Evolutionary conservation across 495 filamentous ascomycete genomes (phyloP), one percentile per base, ranked within the genome.

Genomic region (Penicillium diatomitis): DNA sequence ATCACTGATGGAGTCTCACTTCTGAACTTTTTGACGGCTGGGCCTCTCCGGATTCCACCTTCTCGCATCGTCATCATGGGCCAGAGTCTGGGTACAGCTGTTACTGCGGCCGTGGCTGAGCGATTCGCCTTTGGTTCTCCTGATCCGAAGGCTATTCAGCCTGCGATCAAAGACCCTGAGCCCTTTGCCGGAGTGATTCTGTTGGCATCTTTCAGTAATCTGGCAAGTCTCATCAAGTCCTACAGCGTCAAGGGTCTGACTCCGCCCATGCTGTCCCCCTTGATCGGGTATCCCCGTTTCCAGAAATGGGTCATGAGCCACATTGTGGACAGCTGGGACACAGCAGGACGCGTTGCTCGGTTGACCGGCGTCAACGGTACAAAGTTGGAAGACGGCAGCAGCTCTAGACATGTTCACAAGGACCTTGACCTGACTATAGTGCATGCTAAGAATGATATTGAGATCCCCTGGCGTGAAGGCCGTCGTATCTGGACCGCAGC

Each of bases 41-140:
- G 54, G 2, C 66, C 69, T 0, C 53, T 66, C 5, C 55, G 61
- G 0, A 77, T 96, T 27, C 74, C 86, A 0, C 67, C 90, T 0
- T 71, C 77, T 10, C 77, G 80, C 8, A 95, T 96, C 41, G 78
- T 88, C 7, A 71, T 96, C 38, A 63, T 90, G n/a, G 91, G 90
- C 39, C 90, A 96, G 48, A 88, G 83, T 51, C 81, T 98, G 3
- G 92, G 92, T 30, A 95, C 92, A 6, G 91, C 87, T 1, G 86
- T 96, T 2, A 80, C 81, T 9, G 67, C 81, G 20, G 90, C 75
- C 12, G 80, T 86, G 2, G 81, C 79, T 0, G 84, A 92, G 53
- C 74, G 79, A 34, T 90, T 86, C 52, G 68, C 73, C 2, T 73
- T 72, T 48, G 71, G 71, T 61, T 69, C 67, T 6, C 44, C 64